These are phyloP conservation scores for Aureobasidium sp. DNA, from an alignment of 2,329 filamentous ascomycete species.

Conservation along the genomic window DNA sequence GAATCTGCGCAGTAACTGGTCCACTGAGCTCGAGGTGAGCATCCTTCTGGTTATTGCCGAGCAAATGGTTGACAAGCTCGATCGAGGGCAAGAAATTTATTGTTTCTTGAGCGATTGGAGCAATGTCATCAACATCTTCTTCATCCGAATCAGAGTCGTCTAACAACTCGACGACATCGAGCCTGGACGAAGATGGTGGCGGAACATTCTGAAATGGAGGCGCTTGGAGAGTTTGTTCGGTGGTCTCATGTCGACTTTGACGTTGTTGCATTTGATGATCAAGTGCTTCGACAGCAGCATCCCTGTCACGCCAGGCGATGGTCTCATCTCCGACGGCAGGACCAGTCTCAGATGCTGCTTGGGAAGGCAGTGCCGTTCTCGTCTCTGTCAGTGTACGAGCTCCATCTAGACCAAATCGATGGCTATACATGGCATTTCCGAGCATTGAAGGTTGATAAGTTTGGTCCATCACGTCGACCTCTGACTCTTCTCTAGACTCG, in stretches of 20 bases:
- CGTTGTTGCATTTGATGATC: neutral
- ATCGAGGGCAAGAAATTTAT: neutral
- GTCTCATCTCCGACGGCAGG: neutral
- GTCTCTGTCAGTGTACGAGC: neutral
- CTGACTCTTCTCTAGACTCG: neutral
- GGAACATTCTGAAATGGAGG: conserved; percentile 17
- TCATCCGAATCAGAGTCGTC: conserved; percentile 20
- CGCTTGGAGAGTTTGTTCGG: conserved; percentile 14
- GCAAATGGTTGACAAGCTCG: neutral
- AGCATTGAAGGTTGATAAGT: conserved; percentile 8
- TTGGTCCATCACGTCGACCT: neutral
- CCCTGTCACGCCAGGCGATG: conserved; percentile 9
- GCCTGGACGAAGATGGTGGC: neutral
- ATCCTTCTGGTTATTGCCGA: neutral
- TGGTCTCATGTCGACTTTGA: neutral
- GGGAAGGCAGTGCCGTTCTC: neutral
- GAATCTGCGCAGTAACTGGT: neutral
- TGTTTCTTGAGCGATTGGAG: neutral
- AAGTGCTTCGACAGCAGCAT: conserved; percentile 12
- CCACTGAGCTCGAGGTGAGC: conserved; percentile 1
- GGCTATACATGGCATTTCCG: conserved; percentile 6
- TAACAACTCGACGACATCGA: neutral
- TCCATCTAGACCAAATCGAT: neutral
- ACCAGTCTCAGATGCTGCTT: neutral
- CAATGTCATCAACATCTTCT: conserved; percentile 15